Percentiles rank a stretch among this genome's conserved stretches.
Conservation (phyloP, 1,284 basidiomycete species). For the Ganoderma resinaceum region DNA sequence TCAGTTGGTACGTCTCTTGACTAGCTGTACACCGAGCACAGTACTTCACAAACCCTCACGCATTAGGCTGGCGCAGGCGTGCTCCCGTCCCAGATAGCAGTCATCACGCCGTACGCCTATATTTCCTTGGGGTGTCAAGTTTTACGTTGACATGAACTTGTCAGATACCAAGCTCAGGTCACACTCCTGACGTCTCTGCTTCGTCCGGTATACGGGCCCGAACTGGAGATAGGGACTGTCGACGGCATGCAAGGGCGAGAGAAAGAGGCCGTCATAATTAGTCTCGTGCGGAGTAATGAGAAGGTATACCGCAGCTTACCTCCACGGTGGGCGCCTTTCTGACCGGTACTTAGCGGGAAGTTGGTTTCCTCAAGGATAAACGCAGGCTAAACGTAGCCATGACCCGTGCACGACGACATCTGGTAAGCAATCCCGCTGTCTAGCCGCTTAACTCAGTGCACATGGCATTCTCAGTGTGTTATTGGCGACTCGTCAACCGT, state of each 20-base stretch:
- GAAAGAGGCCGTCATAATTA: slow-evolving; percentile 89
- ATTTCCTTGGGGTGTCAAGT: neutral
- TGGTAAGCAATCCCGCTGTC: slow-evolving; percentile 75
- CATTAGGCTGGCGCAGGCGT: slow-evolving; percentile 75
- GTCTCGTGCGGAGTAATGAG: slow-evolving; percentile 88
- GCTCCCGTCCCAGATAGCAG: slow-evolving; percentile 78
- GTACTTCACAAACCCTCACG: neutral
- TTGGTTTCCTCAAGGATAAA: slow-evolving; percentile 93
- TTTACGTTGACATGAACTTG: neutral
- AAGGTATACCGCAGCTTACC: slow-evolving; percentile 52
- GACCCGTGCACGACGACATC: slow-evolving; percentile 91
- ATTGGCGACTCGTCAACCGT: slow-evolving; percentile 93
- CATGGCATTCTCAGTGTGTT: slow-evolving; percentile 67
- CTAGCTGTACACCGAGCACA: neutral
- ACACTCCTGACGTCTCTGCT: slow-evolving; percentile 78
- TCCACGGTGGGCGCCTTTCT: neutral
- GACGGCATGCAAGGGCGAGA: slow-evolving; percentile 96
- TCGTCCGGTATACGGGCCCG: slow-evolving; percentile 69
- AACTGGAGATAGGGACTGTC: slow-evolving; percentile 89
- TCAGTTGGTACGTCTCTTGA: slow-evolving; percentile 64
- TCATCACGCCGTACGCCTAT: slow-evolving; percentile 85
- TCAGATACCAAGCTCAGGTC: slow-evolving; percentile 89
- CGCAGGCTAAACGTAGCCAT: slow-evolving; percentile 93
- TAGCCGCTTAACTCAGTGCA: neutral
- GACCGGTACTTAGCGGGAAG: slow-evolving; percentile 64